Evolutionary conservation across 768 basidiomycete genomes (phyloP).

Genomic region (Rhizopogon vinicolor): DNA sequence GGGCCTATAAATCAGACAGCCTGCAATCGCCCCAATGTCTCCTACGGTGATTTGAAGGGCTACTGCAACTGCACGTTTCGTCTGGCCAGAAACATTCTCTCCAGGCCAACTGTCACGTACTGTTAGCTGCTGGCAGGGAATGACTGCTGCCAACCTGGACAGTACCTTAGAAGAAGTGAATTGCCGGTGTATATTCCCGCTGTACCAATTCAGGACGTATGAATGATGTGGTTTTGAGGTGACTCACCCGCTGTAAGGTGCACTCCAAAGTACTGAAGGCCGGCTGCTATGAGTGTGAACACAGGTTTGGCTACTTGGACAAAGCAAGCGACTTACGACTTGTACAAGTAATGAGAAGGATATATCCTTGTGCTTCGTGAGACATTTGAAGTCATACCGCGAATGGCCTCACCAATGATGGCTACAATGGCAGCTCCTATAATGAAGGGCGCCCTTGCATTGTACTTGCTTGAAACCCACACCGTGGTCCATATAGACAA

Average conservation of each 20-base stretch:
- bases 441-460: slow-evolving; percentile 49
- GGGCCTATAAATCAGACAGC: slow-evolving; percentile 52
- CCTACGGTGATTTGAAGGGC: slow-evolving; percentile 64
- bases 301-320: neutral
- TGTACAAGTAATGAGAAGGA: slow-evolving; percentile 44
- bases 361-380: slow-evolving; percentile 38
- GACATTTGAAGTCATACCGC: neutral
- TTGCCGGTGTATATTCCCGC: slow-evolving; percentile 57
- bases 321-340: slow-evolving; percentile 29
- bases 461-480: slow-evolving; percentile 44
- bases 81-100: slow-evolving; percentile 67
- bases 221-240: neutral
- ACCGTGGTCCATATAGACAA: slow-evolving; percentile 46
- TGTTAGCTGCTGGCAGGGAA: neutral
- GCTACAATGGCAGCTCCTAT: slow-evolving; percentile 43
- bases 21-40: slow-evolving; percentile 55
- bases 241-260: slow-evolving; percentile 39
- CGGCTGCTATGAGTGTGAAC: slow-evolving; percentile 27
- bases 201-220: neutral
- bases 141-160: slow-evolving; percentile 1
- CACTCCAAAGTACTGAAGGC: slow-evolving; percentile 53
- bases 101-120: slow-evolving; percentile 43
- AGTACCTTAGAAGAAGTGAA: slow-evolving; percentile 48
- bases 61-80: slow-evolving; percentile 57
- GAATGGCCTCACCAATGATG: slow-evolving; percentile 40